phyloP scores from a whole-genome alignment of 306 rosid genomes.

The Rosa chinensis region DNA sequence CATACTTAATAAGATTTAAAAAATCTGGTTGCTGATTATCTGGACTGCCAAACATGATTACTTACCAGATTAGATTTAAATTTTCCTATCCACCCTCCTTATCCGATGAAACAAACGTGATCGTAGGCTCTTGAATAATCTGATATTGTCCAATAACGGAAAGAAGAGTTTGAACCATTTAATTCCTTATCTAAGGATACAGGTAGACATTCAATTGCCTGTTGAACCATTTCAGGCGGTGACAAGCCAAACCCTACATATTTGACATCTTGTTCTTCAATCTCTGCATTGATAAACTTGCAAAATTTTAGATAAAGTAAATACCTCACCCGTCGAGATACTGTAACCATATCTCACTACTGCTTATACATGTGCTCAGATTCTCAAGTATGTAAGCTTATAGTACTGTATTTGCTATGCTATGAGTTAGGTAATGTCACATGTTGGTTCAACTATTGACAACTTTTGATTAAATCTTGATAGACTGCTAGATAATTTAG shows the following conservation, averaged over 20 bases:
- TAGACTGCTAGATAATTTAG: background rate
- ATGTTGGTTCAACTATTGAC: background rate
- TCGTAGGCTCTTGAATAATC: conserved; percentile 39
- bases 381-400: background rate
- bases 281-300: conserved; percentile 39
- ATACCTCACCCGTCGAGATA: background rate
- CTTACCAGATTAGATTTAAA: no score
- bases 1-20: no score
- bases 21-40: no score
- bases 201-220: conserved; percentile 63
- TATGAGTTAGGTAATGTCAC: background rate
- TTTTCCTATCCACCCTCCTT: no score
- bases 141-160: conserved; percentile 69
- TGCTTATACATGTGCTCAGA: background rate
- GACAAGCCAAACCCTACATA: conserved; percentile 47
- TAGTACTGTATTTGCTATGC: background rate
- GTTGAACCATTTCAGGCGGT: conserved; percentile 59
- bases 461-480: background rate
- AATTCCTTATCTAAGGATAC: conserved; percentile 18
- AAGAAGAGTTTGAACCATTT: conserved; percentile 27
- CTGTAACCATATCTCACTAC: background rate
- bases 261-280: conserved; percentile 54
- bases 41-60: no score
- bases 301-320: background rate
- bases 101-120: no score